Evolutionary conservation across 2,329 filamentous ascomycete genomes (phyloP), one percentile per base, ranked within the genome.

Genomic region (Aureobasidium sp.): DNA sequence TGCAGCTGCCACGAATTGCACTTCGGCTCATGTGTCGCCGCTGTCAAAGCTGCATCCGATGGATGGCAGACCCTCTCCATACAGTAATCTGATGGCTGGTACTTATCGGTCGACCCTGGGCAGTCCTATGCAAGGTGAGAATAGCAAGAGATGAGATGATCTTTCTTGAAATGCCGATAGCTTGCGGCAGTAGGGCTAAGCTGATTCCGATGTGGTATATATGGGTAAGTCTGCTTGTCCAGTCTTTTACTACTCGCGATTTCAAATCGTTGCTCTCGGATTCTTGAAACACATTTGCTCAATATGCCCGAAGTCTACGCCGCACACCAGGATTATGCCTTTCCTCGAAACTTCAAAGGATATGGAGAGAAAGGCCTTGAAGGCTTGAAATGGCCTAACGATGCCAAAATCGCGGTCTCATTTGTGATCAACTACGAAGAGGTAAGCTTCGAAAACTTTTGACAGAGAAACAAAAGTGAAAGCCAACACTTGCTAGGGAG

Each of bases 371-470:
- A 65, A 10, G 32, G 55, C 4, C 12, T 46, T 6, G 66, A 65
- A 9, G 66, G 71, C 29, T 66, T 70, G 7, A 69, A 73, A 53
- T 78, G 76, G 76, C 76, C 76, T 12, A 75, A 76, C 62, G 69
- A 71, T 27, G 74, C 75, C 62, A 75, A 75, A 61, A 77, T 78
- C n/a, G 76, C 76, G 17, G 71, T 79, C 0, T 78, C 75, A 0
- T 78, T 79, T 64, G 76, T 78, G 41, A 73, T 79, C 63, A 79
- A 78, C 68, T 78, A 78, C 62, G 76, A 78, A 67, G 76, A 78
- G 70, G 67, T 67, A 57, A 41, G 61, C 51, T 10, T n/a, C 12
- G 12, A 36, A 17, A 36, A 17, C 17, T 20, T 15, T 27, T 3
- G 24, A 15, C 5, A 5, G 20, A 27, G 2, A 13, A 27, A 24